Evolutionary conservation across 2,329 filamentous ascomycete species (phyloP).

Genomic region (Hypocreales sp.): DNA sequence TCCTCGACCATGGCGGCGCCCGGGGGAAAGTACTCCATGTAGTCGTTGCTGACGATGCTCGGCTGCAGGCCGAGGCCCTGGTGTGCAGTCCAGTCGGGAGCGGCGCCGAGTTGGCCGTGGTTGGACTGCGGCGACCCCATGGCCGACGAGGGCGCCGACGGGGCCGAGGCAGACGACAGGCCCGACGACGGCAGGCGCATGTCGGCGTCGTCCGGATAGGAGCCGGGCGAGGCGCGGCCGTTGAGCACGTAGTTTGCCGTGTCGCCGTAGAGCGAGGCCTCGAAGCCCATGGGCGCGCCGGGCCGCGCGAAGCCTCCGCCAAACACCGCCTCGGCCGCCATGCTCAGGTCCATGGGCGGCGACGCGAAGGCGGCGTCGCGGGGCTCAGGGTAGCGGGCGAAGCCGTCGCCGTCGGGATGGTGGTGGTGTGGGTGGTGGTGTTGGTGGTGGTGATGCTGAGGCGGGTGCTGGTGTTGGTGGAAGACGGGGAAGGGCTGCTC

Average conservation of each 20-base stretch:
- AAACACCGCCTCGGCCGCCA: conserved; percentile 28
- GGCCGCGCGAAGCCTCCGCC: conserved; percentile 5
- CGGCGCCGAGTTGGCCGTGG: conserved; percentile 38
- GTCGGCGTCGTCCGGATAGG: conserved; percentile 35
- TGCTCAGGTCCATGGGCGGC: conserved; percentile 29
- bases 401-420: conserved; percentile 20
- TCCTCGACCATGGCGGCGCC: conserved; percentile 31
- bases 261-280: conserved; percentile 31
- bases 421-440: conserved; percentile 2
- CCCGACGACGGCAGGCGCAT: conserved; percentile 37
- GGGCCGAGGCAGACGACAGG: conserved; percentile 44
- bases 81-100: conserved; percentile 40
- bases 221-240: conserved; percentile 29
- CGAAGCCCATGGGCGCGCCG: conserved; percentile 25
- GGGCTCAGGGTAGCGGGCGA: conserved; percentile 29
- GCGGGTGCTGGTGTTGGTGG: background rate
- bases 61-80: conserved; percentile 43
- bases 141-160: conserved; percentile 50
- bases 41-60: conserved; percentile 43
- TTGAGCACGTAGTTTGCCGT: conserved; percentile 27
- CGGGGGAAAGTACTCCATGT: conserved; percentile 40
- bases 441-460: background rate
- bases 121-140: conserved; percentile 52
- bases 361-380: conserved; percentile 23
- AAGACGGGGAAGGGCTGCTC: conserved; percentile 13